Evolutionary conservation across 2,329 filamentous ascomycete genomes (phyloP).

Genomic region (Sporothrix mexicana): DNA sequence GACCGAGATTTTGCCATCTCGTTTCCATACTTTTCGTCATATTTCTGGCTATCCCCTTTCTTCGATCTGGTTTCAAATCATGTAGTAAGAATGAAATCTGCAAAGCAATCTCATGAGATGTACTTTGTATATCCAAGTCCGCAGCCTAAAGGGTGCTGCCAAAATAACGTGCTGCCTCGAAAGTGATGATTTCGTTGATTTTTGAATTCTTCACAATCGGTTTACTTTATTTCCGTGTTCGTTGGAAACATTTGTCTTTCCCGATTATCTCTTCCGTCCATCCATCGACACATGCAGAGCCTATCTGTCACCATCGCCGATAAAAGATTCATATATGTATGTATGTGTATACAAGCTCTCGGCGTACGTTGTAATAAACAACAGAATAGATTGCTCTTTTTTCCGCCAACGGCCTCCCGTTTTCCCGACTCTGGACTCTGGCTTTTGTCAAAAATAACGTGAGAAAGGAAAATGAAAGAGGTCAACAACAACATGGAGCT

Average conservation of each 20-base stretch:
- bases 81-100: background rate
- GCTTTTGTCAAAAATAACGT: too few species aligned
- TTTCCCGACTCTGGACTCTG: background rate
- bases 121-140: background rate
- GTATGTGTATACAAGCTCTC: background rate
- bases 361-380: conserved; percentile 1
- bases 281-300: background rate
- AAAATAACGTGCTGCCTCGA: background rate
- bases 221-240: background rate
- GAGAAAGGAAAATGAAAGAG: background rate
- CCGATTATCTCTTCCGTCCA: background rate
- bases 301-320: background rate
- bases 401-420: conserved; percentile 17
- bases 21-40: background rate
- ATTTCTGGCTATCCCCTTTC: background rate
- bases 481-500: too few species aligned
- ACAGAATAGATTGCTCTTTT: background rate
- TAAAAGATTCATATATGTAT: background rate
- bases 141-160: conserved; percentile 5
- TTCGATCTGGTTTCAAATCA: background rate
- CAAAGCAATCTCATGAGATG: background rate
- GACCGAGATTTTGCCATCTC: conserved; percentile 20
- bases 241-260: background rate
- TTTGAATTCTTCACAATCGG: background rate
- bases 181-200: background rate